A percentile compares a stretch with the other conserved stretches of the same genome.
Evolutionary conservation across 495 filamentous ascomycete species (phyloP).

Genomic region (Tuber borchii): DNA sequence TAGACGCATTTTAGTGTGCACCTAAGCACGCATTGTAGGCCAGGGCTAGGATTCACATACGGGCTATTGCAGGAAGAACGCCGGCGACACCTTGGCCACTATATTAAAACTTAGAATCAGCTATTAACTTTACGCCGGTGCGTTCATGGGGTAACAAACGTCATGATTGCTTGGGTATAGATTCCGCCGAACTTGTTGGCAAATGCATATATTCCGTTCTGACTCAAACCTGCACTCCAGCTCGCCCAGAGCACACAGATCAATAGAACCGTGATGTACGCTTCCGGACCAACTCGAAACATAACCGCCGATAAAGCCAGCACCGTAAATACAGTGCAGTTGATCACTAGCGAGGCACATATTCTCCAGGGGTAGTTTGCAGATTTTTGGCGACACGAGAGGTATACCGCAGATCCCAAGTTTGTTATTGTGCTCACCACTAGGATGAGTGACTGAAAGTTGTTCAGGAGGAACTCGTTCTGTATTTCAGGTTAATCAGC

Average conservation of each 20-base stretch:
- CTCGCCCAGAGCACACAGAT: constrained; percentile 72
- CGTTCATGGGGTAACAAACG: constrained; percentile 33
- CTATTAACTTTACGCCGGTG: not conserved
- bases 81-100: constrained; percentile 82
- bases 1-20: not conserved
- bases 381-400: constrained; percentile 68
- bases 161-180: constrained; percentile 96
- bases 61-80: constrained; percentile 79
- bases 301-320: constrained; percentile 71
- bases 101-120: constrained; percentile 13
- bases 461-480: constrained; percentile 59
- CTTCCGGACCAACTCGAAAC: constrained; percentile 53
- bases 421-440: constrained; percentile 81
- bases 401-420: constrained; percentile 60
- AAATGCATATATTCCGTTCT: constrained; percentile 93
- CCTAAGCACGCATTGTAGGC: not conserved
- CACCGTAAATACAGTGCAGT: constrained; percentile 62
- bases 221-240: constrained; percentile 72
- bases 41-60: constrained; percentile 11
- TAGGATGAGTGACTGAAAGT: constrained; percentile 83
- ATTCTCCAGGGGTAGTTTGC: constrained; percentile 83
- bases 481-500: not conserved
- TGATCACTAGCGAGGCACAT: constrained; percentile 63
- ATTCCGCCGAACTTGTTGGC: constrained; percentile 76
- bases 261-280: constrained; percentile 77